Conservation (phyloP, 1,284 basidiomycete genomes). For the Cryptococcus jaspeensis region DNA sequence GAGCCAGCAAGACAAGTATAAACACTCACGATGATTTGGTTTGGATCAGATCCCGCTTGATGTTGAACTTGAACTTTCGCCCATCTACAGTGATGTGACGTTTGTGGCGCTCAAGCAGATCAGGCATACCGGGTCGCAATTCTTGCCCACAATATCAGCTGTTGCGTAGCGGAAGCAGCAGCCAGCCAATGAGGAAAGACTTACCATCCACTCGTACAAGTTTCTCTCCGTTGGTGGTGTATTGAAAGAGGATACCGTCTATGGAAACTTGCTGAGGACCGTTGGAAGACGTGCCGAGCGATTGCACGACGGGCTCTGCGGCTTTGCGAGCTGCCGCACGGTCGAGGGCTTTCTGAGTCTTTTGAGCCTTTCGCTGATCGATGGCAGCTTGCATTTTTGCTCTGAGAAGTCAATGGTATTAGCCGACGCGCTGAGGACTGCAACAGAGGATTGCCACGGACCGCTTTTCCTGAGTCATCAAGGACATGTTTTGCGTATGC, state of each 20-base stretch:
- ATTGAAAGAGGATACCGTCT: conserved; percentile 56
- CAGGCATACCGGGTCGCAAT: too few species aligned
- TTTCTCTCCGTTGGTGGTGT: conserved; percentile 54
- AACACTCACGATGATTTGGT: conserved; percentile 6
- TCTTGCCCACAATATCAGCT: too few species aligned
- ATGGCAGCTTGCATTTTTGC: background rate
- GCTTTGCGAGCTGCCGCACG: background rate
- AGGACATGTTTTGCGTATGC: conserved; percentile 46
- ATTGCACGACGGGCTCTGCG: background rate
- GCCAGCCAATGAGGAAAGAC: background rate
- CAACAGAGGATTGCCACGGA: conserved; percentile 7
- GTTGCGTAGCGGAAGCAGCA: too few species aligned
- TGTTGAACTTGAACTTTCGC: conserved; percentile 9
- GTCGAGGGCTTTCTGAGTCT: too few species aligned
- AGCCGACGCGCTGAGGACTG: background rate
- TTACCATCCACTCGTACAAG: conserved; percentile 51
- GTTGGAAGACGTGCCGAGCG: conserved; percentile 13
- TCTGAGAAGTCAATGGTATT: background rate
- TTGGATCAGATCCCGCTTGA: conserved; percentile 8
- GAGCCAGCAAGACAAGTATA: too few species aligned
- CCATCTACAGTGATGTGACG: conserved; percentile 7
- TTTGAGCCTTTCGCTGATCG: background rate
- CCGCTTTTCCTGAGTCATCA: conserved; percentile 51
- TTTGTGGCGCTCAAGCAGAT: background rate
- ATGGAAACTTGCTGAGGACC: conserved; percentile 51